These are phyloP conservation scores for Colletotrichum melonis DNA, from an alignment of 2,329 filamentous ascomycete genomes.

Conservation along the genomic window DNA sequence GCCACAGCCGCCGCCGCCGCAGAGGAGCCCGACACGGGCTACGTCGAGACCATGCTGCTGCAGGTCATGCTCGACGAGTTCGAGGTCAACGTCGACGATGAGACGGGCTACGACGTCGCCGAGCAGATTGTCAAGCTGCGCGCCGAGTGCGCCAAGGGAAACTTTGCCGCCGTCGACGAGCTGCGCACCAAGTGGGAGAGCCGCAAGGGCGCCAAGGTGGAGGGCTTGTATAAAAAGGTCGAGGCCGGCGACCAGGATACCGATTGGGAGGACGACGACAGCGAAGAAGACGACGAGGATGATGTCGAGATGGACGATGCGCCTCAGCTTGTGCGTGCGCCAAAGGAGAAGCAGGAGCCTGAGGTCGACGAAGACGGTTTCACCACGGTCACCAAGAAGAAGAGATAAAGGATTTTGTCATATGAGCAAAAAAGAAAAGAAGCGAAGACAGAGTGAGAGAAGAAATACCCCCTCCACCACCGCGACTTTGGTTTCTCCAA, in stretches of 20 bases:
- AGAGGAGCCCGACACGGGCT: constrained; percentile 75
- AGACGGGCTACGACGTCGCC: constrained; percentile 81
- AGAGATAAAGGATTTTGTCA: constrained; percentile 57
- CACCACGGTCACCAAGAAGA: constrained; percentile 78
- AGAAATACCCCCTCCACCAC: not conserved
- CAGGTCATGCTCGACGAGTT: constrained; percentile 98
- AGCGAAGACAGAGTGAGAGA: not conserved
- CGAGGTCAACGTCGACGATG: constrained; percentile 91
- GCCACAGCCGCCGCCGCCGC: constrained; percentile 35
- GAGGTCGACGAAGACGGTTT: constrained; percentile 87
- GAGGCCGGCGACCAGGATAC: constrained; percentile 67
- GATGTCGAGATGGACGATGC: constrained; percentile 79
- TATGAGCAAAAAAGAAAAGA: not conserved
- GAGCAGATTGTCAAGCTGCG: constrained; percentile 76
- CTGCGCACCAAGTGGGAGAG: constrained; percentile 73
- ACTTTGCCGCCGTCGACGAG: constrained; percentile 72
- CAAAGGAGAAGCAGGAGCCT: constrained; percentile 73
- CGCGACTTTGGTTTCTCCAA: constrained; percentile 19
- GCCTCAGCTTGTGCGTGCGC: constrained; percentile 66
- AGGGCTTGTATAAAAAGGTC: constrained; percentile 66
- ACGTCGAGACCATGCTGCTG: constrained; percentile 85
- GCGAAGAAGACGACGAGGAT: constrained; percentile 62
- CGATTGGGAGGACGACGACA: constrained; percentile 71
- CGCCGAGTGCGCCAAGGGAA: constrained; percentile 71
- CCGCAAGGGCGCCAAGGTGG: constrained; percentile 69